Evolutionary conservation across 2,329 filamentous ascomycete genomes (phyloP).

Genomic region (Cordyceps cicadae): DNA sequence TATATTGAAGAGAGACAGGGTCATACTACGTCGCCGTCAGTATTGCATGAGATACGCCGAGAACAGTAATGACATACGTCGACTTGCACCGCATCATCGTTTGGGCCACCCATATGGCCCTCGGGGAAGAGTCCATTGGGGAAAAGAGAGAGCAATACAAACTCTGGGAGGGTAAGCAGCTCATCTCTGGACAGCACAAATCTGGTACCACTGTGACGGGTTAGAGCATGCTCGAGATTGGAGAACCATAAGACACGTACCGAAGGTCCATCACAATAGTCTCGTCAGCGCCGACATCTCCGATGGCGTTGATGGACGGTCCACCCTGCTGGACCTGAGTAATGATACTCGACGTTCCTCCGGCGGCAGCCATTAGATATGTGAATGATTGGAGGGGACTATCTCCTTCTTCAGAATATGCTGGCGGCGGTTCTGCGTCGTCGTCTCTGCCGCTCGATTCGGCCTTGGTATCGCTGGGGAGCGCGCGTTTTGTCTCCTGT

Average conservation of each 20-base stretch:
- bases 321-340: conserved; percentile 96
- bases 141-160: conserved; percentile 93
- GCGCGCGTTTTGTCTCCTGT: conserved; percentile 74
- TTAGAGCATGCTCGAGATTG: conserved; percentile 16
- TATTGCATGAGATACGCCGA: not conserved
- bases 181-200: conserved; percentile 95
- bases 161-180: conserved; percentile 89
- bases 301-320: conserved; percentile 79
- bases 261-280: conserved; percentile 90
- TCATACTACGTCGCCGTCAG: conserved; percentile 63
- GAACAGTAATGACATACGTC: conserved; percentile 61
- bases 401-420: conserved; percentile 92
- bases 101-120: conserved; percentile 86
- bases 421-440: conserved; percentile 88
- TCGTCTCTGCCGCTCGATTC: conserved; percentile 65
- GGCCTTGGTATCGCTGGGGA: conserved; percentile 74
- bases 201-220: conserved; percentile 63
- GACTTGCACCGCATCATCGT: conserved; percentile 92
- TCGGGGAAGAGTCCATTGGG: conserved; percentile 97
- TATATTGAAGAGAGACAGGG: conserved; percentile 91
- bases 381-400: conserved; percentile 88
- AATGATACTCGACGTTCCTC: conserved; percentile 96
- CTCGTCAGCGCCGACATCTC: conserved; percentile 84
- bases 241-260: conserved; percentile 42
- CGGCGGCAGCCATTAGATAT: conserved; percentile 96